Evolutionary conservation across 139 green algal species (phyloP), one percentile per base, ranked within the genome.

Genomic region (Coelastrella sp.): DNA sequence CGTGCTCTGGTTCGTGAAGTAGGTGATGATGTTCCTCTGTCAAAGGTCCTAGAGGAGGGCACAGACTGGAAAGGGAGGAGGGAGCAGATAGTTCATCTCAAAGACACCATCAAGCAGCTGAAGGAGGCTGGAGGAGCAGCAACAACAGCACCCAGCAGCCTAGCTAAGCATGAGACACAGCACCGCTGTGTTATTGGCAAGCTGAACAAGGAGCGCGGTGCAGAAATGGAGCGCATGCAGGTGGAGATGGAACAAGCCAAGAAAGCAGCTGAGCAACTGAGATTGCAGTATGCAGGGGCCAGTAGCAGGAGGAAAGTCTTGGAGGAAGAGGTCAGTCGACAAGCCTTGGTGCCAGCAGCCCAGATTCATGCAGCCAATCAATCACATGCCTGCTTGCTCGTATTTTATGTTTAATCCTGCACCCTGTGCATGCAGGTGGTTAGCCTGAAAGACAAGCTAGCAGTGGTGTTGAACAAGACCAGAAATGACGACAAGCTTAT

Each of bases 401-500:
- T 49, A n/a, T n/a, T n/a, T n/a, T n/a, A n/a, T n/a, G n/a, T n/a
- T n/a, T n/a, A n/a, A n/a, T n/a, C 35, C 35, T 49, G 35, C 35
- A 49, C 35, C 35, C 35, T 49, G 35, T 24, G 68, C 19, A 8
- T 76, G 27, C 92, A 95, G 92, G 82, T 94, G 58, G 82, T 85
- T 22, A 70, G 63, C 73, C 22, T 95, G 59, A 94, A 91, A 65
- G 78, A 92, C 8, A 96, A 96, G 92, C 84, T 96, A 35, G 72
- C 84, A 15, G 89, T 97, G 14, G 88, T 96, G 24, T 88, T 97
- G 75, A 89, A 93, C 14, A 97, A 97, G 88, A 94, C 90, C 12
- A 35, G 85, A 8, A 97, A 93, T 73, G 95, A 97, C 84, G 94
- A 96, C 91, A 90, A 88, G 72, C 93, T 97, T 17, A 96, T 97